phyloP scores from a whole-genome alignment of 1,284 basidiomycete species.

The Sanghuangporus sanghuang region DNA sequence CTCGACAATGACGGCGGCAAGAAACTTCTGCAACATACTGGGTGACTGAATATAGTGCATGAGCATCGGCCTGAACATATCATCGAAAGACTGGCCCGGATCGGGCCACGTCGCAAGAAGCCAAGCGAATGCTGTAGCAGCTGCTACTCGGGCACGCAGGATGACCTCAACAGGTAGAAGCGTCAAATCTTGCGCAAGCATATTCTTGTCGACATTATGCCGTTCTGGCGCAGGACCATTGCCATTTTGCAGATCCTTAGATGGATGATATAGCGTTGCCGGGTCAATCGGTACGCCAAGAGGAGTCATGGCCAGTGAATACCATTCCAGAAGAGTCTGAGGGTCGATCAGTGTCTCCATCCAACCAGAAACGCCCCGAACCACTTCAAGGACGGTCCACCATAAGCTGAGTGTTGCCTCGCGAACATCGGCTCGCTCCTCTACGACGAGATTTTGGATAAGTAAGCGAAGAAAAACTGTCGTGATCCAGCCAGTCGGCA shows the following conservation, averaged over 20 bases:
- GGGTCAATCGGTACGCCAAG: conserved; percentile 80
- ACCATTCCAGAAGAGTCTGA: conserved; percentile 71
- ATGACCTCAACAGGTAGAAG: conserved; percentile 79
- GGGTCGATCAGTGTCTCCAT: conserved; percentile 50
- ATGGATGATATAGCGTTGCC: conserved; percentile 66
- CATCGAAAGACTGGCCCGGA: conserved; percentile 31
- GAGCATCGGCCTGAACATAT: conserved; percentile 67
- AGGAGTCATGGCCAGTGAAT: conserved; percentile 87
- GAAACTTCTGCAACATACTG: conserved; percentile 88
- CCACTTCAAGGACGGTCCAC: conserved; percentile 61
- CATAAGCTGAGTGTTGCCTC: conserved; percentile 77
- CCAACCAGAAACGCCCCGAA: conserved; percentile 41
- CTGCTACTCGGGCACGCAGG: conserved; percentile 78
- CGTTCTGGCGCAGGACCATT: conserved; percentile 48
- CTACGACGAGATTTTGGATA: conserved; percentile 93
- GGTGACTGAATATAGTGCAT: conserved; percentile 78
- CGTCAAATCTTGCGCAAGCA: conserved; percentile 88
- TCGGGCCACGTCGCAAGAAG: conserved; percentile 66
- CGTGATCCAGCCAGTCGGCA: conserved; percentile 82
- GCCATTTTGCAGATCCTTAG: conserved; percentile 38
- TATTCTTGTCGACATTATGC: conserved; percentile 96
- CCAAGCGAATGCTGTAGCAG: conserved; percentile 76
- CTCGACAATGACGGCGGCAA: conserved; percentile 81
- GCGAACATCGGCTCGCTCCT: conserved; percentile 86
- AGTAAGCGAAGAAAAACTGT: conserved; percentile 78